phyloP scores from a whole-genome alignment of 2,329 filamentous ascomycete species.

The Coleophoma crateriformis region DNA sequence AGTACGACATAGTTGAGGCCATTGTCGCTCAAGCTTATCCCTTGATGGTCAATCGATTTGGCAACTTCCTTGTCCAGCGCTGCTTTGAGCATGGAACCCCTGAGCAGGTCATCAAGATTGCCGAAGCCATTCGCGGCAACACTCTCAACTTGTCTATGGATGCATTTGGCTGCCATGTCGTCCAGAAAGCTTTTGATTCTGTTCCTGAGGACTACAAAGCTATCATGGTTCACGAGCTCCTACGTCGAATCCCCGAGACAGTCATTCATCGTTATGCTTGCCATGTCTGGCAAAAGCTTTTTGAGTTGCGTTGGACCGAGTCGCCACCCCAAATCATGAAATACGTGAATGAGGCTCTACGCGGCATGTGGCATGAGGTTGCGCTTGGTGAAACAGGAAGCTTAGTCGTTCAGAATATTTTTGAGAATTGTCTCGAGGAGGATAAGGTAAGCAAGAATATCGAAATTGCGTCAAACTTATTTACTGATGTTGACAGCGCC shows the following conservation, averaged over 20 bases:
- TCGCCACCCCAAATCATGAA: constrained; percentile 97
- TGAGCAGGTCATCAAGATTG: constrained; percentile 92
- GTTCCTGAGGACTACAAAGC: constrained; percentile 97
- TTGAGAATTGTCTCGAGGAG: constrained; percentile 97
- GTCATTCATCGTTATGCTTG: constrained; percentile 98
- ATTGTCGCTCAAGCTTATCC: constrained; percentile 94
- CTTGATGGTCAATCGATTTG: constrained; percentile 97
- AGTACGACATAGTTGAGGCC: constrained; percentile 93
- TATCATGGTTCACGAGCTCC: constrained; percentile 96
- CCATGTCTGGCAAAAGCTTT: constrained; percentile 99
- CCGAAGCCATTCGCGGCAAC: constrained; percentile 88
- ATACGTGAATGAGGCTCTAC: constrained; percentile 90
- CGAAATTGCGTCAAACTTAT: neutral
- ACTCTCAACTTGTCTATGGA: constrained; percentile 96
- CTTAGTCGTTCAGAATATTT: constrained; percentile 97
- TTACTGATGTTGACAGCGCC: constrained; percentile 56
- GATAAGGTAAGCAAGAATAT: constrained; percentile 67
- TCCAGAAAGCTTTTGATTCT: constrained; percentile 97
- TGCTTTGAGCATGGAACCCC: constrained; percentile 98
- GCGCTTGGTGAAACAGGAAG: constrained; percentile 96
- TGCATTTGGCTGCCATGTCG: constrained; percentile 94
- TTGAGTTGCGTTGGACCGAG: constrained; percentile 92
- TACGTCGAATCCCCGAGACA: constrained; percentile 92
- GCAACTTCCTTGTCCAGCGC: constrained; percentile 96
- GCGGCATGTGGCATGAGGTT: constrained; percentile 98